These are phyloP conservation scores for Piromyces finnis DNA, from an alignment of 192 early-diverging fungal species.

Conservation along the genomic window DNA sequence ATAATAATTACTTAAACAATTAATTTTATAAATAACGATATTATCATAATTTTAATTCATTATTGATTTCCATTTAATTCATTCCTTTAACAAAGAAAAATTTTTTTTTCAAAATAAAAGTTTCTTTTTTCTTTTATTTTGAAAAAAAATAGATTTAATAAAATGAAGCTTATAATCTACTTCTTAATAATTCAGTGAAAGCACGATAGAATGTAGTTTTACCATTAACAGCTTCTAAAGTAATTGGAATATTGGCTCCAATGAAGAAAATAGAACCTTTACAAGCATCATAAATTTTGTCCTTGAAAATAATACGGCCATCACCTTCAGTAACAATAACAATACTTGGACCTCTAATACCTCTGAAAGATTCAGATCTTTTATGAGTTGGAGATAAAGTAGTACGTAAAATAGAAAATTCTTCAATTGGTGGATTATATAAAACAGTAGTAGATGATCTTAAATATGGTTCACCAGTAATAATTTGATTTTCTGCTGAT, in stretches of 20 bases:
- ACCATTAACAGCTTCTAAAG: background rate
- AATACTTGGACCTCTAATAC: conserved; percentile 64
- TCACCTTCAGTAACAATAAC: conserved; percentile 64
- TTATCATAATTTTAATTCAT: no score
- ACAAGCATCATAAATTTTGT: background rate
- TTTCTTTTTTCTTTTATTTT: no score
- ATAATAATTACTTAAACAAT: no score
- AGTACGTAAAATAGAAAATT: conserved; percentile 71
- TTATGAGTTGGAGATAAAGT: conserved; percentile 11
- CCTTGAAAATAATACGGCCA: conserved; percentile 12
- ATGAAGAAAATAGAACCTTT: background rate
- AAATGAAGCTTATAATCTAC: background rate
- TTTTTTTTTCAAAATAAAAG: no score
- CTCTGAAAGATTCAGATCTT: conserved; percentile 25
- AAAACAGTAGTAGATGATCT: conserved; percentile 26
- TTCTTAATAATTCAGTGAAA: background rate
- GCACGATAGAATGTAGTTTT: background rate
- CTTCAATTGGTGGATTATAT: conserved; percentile 93
- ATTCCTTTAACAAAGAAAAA: no score
- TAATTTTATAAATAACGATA: no score
- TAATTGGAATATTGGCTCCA: background rate
- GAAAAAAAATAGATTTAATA: no score
- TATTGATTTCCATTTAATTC: no score
- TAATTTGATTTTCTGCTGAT: conserved; percentile 59
- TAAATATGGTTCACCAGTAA: conserved; percentile 35